Evolutionary conservation across 257 asterid genomes (phyloP).

Genomic region (Scutellaria minor): DNA sequence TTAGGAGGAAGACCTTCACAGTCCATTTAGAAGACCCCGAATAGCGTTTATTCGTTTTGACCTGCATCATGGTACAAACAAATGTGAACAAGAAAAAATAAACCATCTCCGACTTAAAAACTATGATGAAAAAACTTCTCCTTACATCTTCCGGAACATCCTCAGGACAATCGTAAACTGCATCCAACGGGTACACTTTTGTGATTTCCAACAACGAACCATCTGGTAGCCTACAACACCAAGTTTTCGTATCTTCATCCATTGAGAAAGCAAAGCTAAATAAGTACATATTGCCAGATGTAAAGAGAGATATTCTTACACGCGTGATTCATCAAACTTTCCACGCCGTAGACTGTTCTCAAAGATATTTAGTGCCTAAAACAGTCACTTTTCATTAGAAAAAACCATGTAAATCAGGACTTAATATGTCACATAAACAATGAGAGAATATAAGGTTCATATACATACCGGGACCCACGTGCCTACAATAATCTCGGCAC

Average conservation of each 20-base stretch:
- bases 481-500: conserved; percentile 95
- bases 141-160: conserved; percentile 98
- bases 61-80: conserved; percentile 82
- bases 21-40: conserved; percentile 93
- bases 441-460: conserved; percentile 29
- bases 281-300: too few species aligned
- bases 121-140: background rate
- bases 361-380: conserved; percentile 86
- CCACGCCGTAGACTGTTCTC: conserved; percentile 94
- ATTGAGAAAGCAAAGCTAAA: conserved; percentile 10
- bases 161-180: conserved; percentile 82
- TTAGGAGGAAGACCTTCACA: conserved; percentile 66
- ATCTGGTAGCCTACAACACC: conserved; percentile 74
- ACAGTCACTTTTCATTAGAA: conserved; percentile 20
- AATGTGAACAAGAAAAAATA: conserved; percentile 92
- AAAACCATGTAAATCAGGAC: background rate
- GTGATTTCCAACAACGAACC: conserved; percentile 95
- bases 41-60: conserved; percentile 87
- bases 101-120: too few species aligned
- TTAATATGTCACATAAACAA: too few species aligned
- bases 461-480: conserved; percentile 98
- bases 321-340: conserved; percentile 88
- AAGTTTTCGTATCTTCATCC: conserved; percentile 29
- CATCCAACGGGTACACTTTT: conserved; percentile 94
- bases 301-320: conserved; percentile 48